Evolutionary conservation across 768 basidiomycete species (phyloP), one percentile per base, ranked within the genome.

Genomic region (Boletus sensibilis): DNA sequence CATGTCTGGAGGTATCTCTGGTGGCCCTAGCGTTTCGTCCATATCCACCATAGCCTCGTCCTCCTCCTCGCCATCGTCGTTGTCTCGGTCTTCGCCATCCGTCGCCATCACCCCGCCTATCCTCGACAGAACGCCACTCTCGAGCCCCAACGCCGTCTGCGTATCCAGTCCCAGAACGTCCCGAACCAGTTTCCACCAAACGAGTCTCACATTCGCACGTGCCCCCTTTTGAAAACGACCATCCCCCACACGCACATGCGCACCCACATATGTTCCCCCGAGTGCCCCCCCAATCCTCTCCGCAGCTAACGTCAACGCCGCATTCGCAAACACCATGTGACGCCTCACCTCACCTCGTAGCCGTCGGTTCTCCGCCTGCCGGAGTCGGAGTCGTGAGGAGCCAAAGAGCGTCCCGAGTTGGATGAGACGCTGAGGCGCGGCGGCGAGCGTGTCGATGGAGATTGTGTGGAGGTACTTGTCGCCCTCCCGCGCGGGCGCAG

Each of bases 331-430:
- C 9, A 76, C 71, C 87, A 92, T 90, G 40, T 65, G 67, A 53
- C 73, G 70, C 16, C 88, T 81, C 48, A 87, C 74, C 18, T 70
- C 61, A 7, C 73, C 66, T 2, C 84, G 82, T 27, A 83, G 63
- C 14, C 64, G 68, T 47, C 74, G 64, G 59, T 83, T 79, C 14
- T 64, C 63, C 10, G 64, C 60, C 29, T 74, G 63, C 21, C 72
- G 76, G 0, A 90, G 75, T 23, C 79, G 77, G 2, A 92, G 72
- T 10, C 92, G 81, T 2, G 84, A 84, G 1, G 88, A 86, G 5
- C 89, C 90, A 71, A 92, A 92, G 2, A 92, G 78, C 0, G 86
- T 85, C 10, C 91, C 91, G 14, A 93, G 64, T 53, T 87, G 83
- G 16, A 94, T 64, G 27, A 92, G 78, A 10, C 78, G 81, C 55